Evolutionary conservation across 2,329 filamentous ascomycete species (phyloP).

Genomic region (Botryotinia globosa): DNA sequence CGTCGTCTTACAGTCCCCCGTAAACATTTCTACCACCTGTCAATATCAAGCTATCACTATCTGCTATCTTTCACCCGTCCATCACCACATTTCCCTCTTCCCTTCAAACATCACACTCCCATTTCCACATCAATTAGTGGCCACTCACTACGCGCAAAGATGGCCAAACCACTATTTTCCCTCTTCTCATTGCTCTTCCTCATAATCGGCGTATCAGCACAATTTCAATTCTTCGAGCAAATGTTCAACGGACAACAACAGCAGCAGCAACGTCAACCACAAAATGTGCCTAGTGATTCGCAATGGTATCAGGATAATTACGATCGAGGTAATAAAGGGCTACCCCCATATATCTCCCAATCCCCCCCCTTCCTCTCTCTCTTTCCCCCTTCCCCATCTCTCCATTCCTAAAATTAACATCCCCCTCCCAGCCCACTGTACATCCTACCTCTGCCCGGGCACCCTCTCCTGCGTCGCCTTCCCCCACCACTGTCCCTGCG

Average conservation of each 20-base stretch:
- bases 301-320: slow-evolving; percentile 73
- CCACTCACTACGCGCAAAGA: slow-evolving; percentile 15
- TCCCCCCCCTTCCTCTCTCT: neutral
- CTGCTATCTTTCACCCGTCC: neutral
- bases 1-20: slow-evolving; percentile 1
- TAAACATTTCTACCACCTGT: slow-evolving; percentile 19
- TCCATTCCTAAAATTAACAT: neutral
- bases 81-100: neutral
- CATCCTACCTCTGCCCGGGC: slow-evolving; percentile 90
- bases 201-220: slow-evolving; percentile 60
- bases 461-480: slow-evolving; percentile 95
- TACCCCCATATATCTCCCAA: neutral
- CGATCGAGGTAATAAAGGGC: slow-evolving; percentile 54
- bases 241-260: slow-evolving; percentile 74
- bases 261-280: slow-evolving; percentile 51
- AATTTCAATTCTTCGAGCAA: slow-evolving; percentile 98
- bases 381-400: neutral
- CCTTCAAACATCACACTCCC: neutral
- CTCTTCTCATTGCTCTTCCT: slow-evolving; percentile 58
- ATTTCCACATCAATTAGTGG: too few species aligned
- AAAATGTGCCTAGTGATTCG: slow-evolving; percentile 83
- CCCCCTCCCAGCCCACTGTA: slow-evolving; percentile 65
- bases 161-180: slow-evolving; percentile 35
- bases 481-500: slow-evolving; percentile 94
- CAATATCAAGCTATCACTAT: slow-evolving; percentile 16